Percentiles rank a stretch among this genome's conserved stretches.
Conservation (phyloP, 2,329 filamentous ascomycete genomes). For the Fusarium chlamydosporum region DNA sequence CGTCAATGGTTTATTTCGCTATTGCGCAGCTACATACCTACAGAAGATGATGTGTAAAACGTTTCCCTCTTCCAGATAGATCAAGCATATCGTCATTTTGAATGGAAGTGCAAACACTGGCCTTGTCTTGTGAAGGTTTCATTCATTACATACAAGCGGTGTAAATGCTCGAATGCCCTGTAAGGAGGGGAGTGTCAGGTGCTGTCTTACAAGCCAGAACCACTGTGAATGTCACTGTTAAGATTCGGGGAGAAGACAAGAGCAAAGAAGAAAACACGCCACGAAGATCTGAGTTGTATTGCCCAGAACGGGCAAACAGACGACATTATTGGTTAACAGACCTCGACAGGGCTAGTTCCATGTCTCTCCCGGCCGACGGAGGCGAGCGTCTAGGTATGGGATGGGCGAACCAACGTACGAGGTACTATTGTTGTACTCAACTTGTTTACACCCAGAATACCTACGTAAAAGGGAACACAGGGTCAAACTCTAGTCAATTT, state of each 20-base stretch:
- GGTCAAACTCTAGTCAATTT: constrained; percentile 7
- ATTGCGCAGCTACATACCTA: constrained; percentile 9
- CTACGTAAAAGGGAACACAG: background rate
- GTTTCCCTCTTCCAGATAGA: constrained; percentile 12
- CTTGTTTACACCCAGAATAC: background rate
- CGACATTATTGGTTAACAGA: constrained; percentile 15
- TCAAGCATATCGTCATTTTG: constrained; percentile 8
- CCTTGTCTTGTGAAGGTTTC: background rate
- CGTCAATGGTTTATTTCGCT: constrained; percentile 5
- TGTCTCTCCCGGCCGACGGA: constrained; percentile 48
- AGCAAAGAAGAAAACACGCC: constrained; percentile 21
- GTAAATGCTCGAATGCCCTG: constrained; percentile 33
- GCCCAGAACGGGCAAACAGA: constrained; percentile 21
- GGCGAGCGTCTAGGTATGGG: constrained; percentile 26
- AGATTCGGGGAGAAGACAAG: background rate
- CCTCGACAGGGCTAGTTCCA: constrained; percentile 18
- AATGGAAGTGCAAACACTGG: background rate
- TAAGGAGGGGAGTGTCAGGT: constrained; percentile 27
- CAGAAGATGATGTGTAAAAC: background rate
- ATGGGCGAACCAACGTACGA: constrained; percentile 38
- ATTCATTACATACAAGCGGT: constrained; percentile 32
- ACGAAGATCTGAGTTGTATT: constrained; percentile 35
- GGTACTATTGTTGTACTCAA: constrained; percentile 3
- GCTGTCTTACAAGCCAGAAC: constrained; percentile 21
- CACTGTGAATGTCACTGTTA: constrained; percentile 7